Evolutionary conservation across 768 basidiomycete species (phyloP), one percentile per base, ranked within the genome.

Genomic region (Stropharia rugosoannulata): DNA sequence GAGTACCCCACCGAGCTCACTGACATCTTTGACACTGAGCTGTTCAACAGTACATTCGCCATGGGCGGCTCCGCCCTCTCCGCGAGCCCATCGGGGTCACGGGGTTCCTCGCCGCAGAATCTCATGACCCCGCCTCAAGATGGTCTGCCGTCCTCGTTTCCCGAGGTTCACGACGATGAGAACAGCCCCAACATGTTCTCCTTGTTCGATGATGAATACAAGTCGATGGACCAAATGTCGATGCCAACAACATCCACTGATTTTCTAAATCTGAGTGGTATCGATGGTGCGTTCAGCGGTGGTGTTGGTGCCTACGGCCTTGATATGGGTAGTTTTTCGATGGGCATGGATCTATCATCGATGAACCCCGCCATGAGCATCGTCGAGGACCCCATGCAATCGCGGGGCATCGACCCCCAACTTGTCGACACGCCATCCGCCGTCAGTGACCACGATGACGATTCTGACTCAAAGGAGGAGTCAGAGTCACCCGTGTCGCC

Each of bases 21-120:
- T 66, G 85, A 89, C 64, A 80, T 86, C 61, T 81, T 89, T 71
- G 81, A 89, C 67, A 75, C 85, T 48, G 87, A 89, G 58, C 76
- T 84, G 54, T 78, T 82, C 53, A 66, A 66, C 27, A 67, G 67
- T 59, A 68, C 63, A 51, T 59, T 68, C 42, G 59, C 67, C 49
- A 59, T 62, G 7, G 55, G 62, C 41, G 59, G 48, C 39, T 59
- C 68, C 39, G 55, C 63, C 18, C 63, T 67, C 25, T 74, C 77
- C 0, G 64, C 74, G n/a, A 65, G 76, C 15, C 72, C 77, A 6
- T 64, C 75, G 16, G 71, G 73, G 13, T 75, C 78, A 0, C 70
- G 74, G 36, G 75, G 77, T 7, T 76, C 80, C 57, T 73, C 80
- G 50, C 71, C 81, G 39, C 64, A 73, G 51, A 68, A 67, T 46